Conservation (phyloP, 495 filamentous ascomycete genomes). For the Tricharina praecox region DNA sequence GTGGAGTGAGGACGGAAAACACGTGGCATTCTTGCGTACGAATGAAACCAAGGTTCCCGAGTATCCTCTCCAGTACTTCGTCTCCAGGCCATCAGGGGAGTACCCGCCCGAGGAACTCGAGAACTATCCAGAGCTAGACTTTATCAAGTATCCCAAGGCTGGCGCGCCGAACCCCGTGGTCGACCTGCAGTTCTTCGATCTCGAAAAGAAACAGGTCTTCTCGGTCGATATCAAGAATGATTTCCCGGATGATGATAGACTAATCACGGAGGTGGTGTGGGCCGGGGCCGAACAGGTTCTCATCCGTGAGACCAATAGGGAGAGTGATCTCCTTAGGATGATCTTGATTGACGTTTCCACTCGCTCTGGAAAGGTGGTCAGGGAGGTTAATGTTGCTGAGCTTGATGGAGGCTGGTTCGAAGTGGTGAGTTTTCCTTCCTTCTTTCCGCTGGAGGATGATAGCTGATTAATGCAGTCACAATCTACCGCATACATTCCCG, state of each 20-base stretch:
- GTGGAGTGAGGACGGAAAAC: constrained; percentile 82
- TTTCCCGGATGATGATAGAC: constrained; percentile 61
- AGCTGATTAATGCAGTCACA: too few relatives aligned
- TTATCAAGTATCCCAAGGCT: constrained; percentile 96
- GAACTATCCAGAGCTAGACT: constrained; percentile 71
- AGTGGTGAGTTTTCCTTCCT: constrained; percentile 38
- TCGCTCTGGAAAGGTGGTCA: constrained; percentile 61
- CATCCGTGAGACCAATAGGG: constrained; percentile 80
- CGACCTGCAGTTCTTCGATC: constrained; percentile 72
- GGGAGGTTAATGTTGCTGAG: constrained; percentile 56
- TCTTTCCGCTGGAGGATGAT: too few relatives aligned
- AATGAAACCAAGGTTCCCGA: constrained; percentile 85
- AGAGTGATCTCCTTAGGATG: constrained; percentile 76
- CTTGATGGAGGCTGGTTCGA: constrained; percentile 97
- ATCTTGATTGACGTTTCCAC: constrained; percentile 65
- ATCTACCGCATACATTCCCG: constrained; percentile 69
- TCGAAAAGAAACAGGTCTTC: constrained; percentile 63
- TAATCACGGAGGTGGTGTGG: constrained; percentile 92
- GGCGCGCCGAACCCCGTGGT: constrained; percentile 87
- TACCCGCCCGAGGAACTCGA: constrained; percentile 56
- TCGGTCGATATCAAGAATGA: constrained; percentile 57
- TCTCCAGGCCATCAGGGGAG: constrained; percentile 69
- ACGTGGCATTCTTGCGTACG: constrained; percentile 76
- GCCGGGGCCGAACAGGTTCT: constrained; percentile 60
- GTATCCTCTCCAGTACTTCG: constrained; percentile 85